These are phyloP conservation scores for Atalantia buxifolia DNA, from an alignment of 345 rosid genomes.

Conservation along the genomic window DNA sequence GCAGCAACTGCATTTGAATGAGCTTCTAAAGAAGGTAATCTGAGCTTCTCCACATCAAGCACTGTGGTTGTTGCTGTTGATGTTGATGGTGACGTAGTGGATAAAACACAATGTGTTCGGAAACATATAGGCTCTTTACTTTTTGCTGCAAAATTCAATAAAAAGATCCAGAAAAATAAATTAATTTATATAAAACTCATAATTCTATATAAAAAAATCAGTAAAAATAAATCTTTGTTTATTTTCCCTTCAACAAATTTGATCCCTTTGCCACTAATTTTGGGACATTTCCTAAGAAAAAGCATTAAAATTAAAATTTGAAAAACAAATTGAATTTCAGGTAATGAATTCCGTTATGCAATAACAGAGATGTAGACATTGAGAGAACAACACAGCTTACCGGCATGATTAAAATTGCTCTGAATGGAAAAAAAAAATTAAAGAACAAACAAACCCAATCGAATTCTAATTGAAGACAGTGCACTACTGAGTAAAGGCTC, in stretches of 20 bases:
- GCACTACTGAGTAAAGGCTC: not conserved
- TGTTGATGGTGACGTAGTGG: conserved; percentile 47
- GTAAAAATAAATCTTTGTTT: not conserved
- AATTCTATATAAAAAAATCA: not conserved
- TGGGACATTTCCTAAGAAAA: not conserved
- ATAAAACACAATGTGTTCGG: conserved; percentile 65
- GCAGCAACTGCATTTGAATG: conserved; percentile 44
- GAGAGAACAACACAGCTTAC: not conserved
- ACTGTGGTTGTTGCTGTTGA: conserved; percentile 30
- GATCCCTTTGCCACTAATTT: not conserved
- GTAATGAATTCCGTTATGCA: not conserved
- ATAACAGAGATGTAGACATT: not conserved
- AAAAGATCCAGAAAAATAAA: conserved; percentile 10
- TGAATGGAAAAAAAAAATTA: no score
- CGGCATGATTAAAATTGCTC: not conserved
- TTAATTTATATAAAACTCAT: not conserved
- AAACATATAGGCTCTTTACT: conserved; percentile 44
- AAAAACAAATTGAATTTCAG: not conserved
- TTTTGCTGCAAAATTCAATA: conserved; percentile 53
- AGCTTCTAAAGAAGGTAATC: conserved; percentile 66
- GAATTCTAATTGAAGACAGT: not conserved
- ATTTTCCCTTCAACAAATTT: not conserved
- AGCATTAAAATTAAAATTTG: not conserved
- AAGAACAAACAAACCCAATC: not conserved
- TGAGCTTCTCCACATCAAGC: conserved; percentile 75